Percentiles rank a stretch among this genome's conserved stretches.
Conservation (phyloP, 2,329 filamentous ascomycete genomes). For the Juglanconis juglandina region DNA sequence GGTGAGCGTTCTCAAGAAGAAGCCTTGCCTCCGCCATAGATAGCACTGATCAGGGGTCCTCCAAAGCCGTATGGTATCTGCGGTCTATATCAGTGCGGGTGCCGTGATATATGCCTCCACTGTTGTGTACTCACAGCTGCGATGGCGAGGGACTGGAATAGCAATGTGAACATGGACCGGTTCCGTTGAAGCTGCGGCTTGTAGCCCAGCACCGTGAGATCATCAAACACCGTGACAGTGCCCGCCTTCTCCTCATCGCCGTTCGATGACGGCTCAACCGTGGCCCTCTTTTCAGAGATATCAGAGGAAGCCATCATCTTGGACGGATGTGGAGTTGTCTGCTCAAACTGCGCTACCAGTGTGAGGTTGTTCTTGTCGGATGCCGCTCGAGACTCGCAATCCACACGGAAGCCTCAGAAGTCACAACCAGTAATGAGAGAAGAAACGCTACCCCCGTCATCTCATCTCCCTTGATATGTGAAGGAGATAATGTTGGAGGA, state of each 20-base stretch:
- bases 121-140: conserved; percentile 38
- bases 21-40: conserved; percentile 35
- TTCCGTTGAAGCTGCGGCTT: conserved; percentile 55
- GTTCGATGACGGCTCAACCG: background rate
- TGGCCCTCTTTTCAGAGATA: conserved; percentile 1
- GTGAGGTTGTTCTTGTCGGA: too few species aligned
- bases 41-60: conserved; percentile 33
- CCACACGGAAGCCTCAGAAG: background rate
- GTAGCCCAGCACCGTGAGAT: conserved; percentile 48
- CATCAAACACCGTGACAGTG: conserved; percentile 25
- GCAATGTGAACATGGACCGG: conserved; percentile 55
- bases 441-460: background rate
- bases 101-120: background rate
- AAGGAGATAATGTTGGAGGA: background rate
- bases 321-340: too few species aligned
- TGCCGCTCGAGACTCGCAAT: background rate
- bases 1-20: background rate
- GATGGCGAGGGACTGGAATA: conserved; percentile 60
- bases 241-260: conserved; percentile 13
- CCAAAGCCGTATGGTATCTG: conserved; percentile 52
- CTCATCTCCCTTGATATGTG: background rate
- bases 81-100: background rate
- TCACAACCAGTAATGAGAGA: background rate
- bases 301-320: conserved; percentile 6
- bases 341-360: too few species aligned